Base-by-base conservation (phyloP, 495 filamentous ascomycete genomes). In the Clohesyomyces aquaticus region DNA sequence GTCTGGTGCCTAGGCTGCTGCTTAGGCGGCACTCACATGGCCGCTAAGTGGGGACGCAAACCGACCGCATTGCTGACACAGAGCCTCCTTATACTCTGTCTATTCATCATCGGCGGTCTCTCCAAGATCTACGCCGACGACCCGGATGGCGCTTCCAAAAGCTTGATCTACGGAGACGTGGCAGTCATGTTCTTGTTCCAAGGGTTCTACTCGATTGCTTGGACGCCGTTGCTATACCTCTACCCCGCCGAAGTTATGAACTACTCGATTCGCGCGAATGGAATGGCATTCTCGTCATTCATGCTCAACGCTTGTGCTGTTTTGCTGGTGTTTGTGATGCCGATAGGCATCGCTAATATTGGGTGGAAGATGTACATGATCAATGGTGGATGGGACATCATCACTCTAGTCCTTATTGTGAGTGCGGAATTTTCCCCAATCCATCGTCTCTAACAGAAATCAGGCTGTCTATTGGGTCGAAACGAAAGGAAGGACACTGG, bases 121-220 rank as follows among this genome's bases (percentile, higher is more conserved):
- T 78, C 79, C 14, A 81, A 81, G 43, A 69, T 75, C 18, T 82
- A 81, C 47, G 77, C 76, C n/a, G 73, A 78, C 23, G 58, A 78
- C 26, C 77, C 78, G 0, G 52, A 56, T 10, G 63, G 56, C 4
- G 74, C 77, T 1, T 74, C 73, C 8, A 60, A 55, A 29, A 67
- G 68, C 38, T 52, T 72, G 2, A 51, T 51, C 48, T 51, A 51
- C 28, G 48, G 48, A 9, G 48, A 51, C 28, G 48, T 51, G 14
- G 70, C 68, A 4, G 50, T 65, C 14, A 72, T 72, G 29, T 72
- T 71, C 45, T 70, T 87, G 2, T 87, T 86, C 73, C 84, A 86
- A 60, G 77, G 83, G 46, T 79, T 83, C 69, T 87, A 84, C 68
- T 82, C 79, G 8, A 80, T 85, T 61, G 83, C 79, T 12, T 85